Base-by-base conservation (phyloP, 257 asterid species). In the Coffea canephora region DNA sequence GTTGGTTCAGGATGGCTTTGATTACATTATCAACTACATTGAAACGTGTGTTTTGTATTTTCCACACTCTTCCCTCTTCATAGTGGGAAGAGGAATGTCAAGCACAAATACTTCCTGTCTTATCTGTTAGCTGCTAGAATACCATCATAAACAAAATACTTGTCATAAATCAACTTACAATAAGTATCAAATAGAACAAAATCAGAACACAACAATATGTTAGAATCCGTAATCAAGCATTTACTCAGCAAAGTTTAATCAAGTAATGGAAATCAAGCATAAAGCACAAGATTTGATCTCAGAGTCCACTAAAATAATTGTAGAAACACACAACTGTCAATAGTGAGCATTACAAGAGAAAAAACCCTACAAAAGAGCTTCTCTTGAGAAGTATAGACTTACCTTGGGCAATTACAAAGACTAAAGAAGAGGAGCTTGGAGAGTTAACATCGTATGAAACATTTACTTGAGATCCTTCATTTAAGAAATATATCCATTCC, bases 401-500 rank as follows among this genome's bases (percentile, higher is more conserved):
- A 90, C 98, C 97, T 90, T 89, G 83, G 16, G 87, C 94, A 85
- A 94, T 87, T 71, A 88, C 87, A 48, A 94, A 90, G 86, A 89
- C 83, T 72, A 92, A 68, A 71, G 91, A 78, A 77, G 90, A 83
- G 27, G 89, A 80, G 72, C 88, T 81, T 59, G 45, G 77, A 52
- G 95, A 84, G 43, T 73, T 62, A 78, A 90, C 87, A 43, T 73
- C 82, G 48, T 90, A 94, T 18, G 94, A 87, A 77, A 93, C 77
- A 79, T 86, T 80, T 79, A 94, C 81, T 80, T 86, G 91, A 87
- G 98, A 94, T 81, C 97, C 97, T 82, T 80, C 80, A 82, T 94
- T 94, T 82, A 93, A 89, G 85, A 80, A 87, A 87, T 85, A 91
- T 73, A 82, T 77, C 98, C 98, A 93, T 54, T 93, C 96, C 97